phyloP scores from a whole-genome alignment of 2,329 filamentous ascomycete genomes.

The Exophiala sp. region DNA sequence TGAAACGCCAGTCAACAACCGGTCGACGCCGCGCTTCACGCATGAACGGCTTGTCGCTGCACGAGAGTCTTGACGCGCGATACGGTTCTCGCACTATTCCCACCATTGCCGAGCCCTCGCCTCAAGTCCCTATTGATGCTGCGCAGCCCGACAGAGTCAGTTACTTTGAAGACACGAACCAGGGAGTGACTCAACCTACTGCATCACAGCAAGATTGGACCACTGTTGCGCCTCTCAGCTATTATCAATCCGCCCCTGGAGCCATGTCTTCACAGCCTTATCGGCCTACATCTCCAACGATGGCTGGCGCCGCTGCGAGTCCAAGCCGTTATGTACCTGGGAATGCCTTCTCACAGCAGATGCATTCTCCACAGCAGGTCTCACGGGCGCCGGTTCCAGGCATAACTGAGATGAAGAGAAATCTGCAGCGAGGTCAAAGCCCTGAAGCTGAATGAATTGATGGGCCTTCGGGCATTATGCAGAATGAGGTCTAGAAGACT shows the following conservation, averaged over 20 bases:
- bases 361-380: slow-evolving; percentile 10
- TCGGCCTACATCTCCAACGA: slow-evolving; percentile 7
- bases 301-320: slow-evolving; percentile 2
- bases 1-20: slow-evolving; percentile 39
- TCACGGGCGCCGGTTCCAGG: slow-evolving; percentile 21
- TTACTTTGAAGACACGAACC: slow-evolving; percentile 25
- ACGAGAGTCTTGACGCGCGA: background rate
- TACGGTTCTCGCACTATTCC: slow-evolving; percentile 23
- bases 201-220: slow-evolving; percentile 8
- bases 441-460: slow-evolving; percentile 1
- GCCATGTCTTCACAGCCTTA: background rate
- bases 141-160: slow-evolving; percentile 12
- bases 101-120: slow-evolving; percentile 19
- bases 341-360: slow-evolving; percentile 29
- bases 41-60: slow-evolving; percentile 12
- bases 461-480: slow-evolving; percentile 13
- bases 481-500: background rate
- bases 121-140: slow-evolving; percentile 13
- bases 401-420: slow-evolving; percentile 25
- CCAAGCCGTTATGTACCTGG: slow-evolving; percentile 20
- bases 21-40: slow-evolving; percentile 36
- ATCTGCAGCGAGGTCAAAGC: slow-evolving; percentile 6
- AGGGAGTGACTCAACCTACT: slow-evolving; percentile 5
- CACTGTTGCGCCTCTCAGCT: slow-evolving; percentile 12
- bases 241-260: slow-evolving; percentile 3